Evolutionary conservation across 129 eudicot species (phyloP).

Genomic region (Pulicaria dysenterica): DNA sequence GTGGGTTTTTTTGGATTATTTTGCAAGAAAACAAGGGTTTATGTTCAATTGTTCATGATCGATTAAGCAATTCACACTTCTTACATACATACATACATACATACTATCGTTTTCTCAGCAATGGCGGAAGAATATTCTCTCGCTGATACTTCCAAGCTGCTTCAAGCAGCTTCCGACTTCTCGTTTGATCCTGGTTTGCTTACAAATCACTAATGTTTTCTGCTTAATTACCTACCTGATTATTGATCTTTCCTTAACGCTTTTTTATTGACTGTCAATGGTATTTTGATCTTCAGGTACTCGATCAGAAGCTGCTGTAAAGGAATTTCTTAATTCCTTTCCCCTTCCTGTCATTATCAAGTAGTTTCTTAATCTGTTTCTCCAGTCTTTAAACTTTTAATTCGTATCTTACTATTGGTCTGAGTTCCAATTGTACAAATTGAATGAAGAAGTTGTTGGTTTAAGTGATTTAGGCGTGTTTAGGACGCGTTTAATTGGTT

Average conservation of each 20-base stretch:
- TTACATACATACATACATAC: too few species aligned
- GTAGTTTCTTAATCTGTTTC: constrained; percentile 29
- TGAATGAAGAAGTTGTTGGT: not conserved
- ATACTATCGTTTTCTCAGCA: not conserved
- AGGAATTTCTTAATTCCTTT: constrained; percentile 73
- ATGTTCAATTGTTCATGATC: not conserved
- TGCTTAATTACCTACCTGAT: not conserved
- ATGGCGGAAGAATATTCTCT: constrained; percentile 75
- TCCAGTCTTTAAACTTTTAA: not conserved
- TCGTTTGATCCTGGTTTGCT: constrained; percentile 67
- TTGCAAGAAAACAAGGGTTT: constrained; percentile 22
- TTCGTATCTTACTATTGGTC: not conserved
- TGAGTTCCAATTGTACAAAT: not conserved
- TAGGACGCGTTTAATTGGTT: not conserved
- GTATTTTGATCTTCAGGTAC: constrained; percentile 45
- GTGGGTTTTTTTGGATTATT: constrained; percentile 43
- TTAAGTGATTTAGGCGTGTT: not conserved
- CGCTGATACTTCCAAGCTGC: constrained; percentile 57
- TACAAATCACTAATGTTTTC: not conserved
- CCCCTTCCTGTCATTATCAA: constrained; percentile 79
- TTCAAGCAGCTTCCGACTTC: constrained; percentile 81
- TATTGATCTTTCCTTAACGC: not conserved
- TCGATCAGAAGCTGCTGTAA: constrained; percentile 67
- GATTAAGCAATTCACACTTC: not conserved
- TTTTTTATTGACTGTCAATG: not conserved